Conservation (phyloP, 805 yeast species). For the Hanseniaspora mollemarum region DNA sequence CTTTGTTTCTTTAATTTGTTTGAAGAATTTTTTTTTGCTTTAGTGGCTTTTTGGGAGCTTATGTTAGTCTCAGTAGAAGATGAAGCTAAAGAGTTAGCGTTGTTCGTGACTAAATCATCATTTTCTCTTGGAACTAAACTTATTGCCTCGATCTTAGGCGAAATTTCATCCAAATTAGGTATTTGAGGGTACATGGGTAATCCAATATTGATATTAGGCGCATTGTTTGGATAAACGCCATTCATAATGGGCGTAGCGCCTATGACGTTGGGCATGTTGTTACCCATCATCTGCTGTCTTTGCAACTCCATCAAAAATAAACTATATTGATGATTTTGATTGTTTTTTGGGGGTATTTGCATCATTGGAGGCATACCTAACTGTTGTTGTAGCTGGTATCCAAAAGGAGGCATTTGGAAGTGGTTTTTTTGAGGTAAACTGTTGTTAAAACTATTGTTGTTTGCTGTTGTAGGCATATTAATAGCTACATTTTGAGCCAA, state of each 20-base stretch:
- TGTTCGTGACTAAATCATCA: no score
- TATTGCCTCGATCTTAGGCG: neutral
- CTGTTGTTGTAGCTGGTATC: neutral
- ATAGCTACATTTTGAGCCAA: neutral
- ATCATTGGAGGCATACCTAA: slow-evolving; percentile 1
- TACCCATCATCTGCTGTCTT: neutral
- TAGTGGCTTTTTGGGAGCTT: neutral
- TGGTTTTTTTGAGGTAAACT: neutral
- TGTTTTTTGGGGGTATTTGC: neutral
- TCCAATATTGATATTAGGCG: neutral
- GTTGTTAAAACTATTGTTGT: neutral
- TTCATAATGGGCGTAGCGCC: neutral
- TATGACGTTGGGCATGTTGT: neutral
- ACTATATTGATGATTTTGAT: neutral
- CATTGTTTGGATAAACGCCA: neutral
- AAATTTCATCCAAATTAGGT: neutral
- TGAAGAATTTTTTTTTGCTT: neutral
- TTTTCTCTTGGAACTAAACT: neutral
- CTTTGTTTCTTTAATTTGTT: neutral
- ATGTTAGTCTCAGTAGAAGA: neutral
- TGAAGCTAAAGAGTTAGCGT: neutral
- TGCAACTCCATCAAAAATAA: neutral
- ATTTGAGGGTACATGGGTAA: neutral
- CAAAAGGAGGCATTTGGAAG: neutral
- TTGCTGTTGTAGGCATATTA: neutral